These are phyloP conservation scores for Hawksworthiomyces lignivorus DNA, from an alignment of 2,329 filamentous ascomycete genomes.

Conservation along the genomic window DNA sequence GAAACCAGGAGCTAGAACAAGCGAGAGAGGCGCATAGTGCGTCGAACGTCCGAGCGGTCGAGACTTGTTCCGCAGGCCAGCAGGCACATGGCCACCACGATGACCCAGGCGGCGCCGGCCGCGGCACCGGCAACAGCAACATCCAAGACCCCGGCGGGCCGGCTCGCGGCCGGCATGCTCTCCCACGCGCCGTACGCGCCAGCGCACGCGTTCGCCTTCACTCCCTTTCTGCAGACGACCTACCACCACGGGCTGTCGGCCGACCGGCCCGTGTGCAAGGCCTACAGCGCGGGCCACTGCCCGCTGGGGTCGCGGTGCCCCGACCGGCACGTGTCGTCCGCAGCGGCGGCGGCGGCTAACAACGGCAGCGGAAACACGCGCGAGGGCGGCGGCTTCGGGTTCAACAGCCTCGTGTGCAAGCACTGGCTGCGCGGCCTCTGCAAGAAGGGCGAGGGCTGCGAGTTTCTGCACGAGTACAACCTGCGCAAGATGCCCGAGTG, in stretches of 20 bases:
- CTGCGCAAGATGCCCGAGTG: conserved; percentile 97
- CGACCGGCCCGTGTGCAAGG: conserved; percentile 74
- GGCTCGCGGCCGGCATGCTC: too few species aligned
- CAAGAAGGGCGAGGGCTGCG: conserved; percentile 95
- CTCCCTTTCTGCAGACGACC: conserved; percentile 72
- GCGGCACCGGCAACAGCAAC: too few species aligned
- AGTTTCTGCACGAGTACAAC: conserved; percentile 98
- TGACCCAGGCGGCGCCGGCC: too few species aligned
- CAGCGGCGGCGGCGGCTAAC: conserved; percentile 23
- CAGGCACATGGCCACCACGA: too few species aligned
- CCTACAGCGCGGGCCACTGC: conserved; percentile 74
- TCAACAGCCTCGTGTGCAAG: conserved; percentile 89
- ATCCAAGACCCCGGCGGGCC: too few species aligned
- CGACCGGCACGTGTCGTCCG: conserved; percentile 60
- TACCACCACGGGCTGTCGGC: conserved; percentile 78
- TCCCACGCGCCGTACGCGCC: too few species aligned
- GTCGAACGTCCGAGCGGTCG: too few species aligned
- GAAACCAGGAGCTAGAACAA: too few species aligned
- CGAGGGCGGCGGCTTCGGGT: conserved; percentile 37
- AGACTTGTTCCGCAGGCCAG: too few species aligned
- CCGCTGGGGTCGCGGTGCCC: conserved; percentile 77
- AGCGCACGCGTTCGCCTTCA: conserved; percentile 80
- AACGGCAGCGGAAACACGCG: conserved; percentile 23
- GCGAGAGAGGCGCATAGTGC: too few species aligned
- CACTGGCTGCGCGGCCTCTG: conserved; percentile 96